A percentile compares a stretch with the other conserved stretches of the same genome.
Evolutionary conservation across 306 rosid genomes (phyloP).

Genomic region (Prunus mongolica): DNA sequence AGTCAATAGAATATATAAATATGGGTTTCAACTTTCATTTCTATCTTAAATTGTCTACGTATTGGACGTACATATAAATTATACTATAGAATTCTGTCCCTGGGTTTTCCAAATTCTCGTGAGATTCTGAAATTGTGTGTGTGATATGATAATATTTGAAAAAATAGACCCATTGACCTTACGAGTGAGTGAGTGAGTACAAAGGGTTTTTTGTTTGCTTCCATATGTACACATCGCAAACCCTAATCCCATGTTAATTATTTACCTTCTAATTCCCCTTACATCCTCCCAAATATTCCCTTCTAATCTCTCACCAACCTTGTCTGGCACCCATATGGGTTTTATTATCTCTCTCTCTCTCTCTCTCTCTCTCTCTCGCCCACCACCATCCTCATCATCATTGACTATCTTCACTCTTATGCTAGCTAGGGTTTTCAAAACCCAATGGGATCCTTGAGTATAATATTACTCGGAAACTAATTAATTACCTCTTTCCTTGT

Average conservation of each 20-base stretch:
- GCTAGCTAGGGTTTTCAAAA: constrained; percentile 30
- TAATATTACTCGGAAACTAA: constrained; percentile 16
- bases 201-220: constrained; percentile 48
- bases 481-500: constrained; percentile 1
- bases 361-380: not conserved
- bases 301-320: constrained; percentile 40
- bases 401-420: constrained; percentile 23
- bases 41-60: constrained; percentile 32
- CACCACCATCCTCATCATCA: constrained; percentile 12
- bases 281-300: constrained; percentile 41
- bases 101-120: constrained; percentile 28
- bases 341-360: constrained; percentile 24
- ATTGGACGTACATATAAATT: constrained; percentile 5
- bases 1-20: not conserved
- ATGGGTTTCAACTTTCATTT: not conserved
- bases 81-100: constrained; percentile 5
- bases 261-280: constrained; percentile 32
- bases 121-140: constrained; percentile 18
- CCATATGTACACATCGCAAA: constrained; percentile 31
- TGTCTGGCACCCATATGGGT: constrained; percentile 36
- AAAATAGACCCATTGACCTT: constrained; percentile 32
- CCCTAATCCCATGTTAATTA: constrained; percentile 34
- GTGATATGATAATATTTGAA: not conserved
- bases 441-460: constrained; percentile 37
- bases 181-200: constrained; percentile 29